These are phyloP conservation scores for Geotrichum reessii DNA, from an alignment of 1,139 yeast species.

Conservation along the genomic window DNA sequence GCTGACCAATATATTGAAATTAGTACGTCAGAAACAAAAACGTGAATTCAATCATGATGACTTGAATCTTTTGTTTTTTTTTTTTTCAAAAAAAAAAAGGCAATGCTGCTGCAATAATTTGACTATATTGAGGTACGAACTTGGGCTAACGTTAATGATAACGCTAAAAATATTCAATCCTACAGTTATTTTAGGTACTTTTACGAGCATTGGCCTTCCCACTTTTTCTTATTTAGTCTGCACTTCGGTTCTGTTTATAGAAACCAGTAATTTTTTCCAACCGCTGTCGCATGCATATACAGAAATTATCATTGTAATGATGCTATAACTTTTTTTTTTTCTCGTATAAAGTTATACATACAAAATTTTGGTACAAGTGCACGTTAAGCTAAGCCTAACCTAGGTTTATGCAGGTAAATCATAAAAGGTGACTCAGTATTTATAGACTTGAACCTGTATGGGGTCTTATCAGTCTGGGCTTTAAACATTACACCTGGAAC, in stretches of 20 bases:
- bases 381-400: not conserved
- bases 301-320: not conserved
- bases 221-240: not conserved
- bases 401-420: not conserved
- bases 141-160: too few relatives aligned
- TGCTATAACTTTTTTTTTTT: not conserved
- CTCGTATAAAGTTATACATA: not conserved
- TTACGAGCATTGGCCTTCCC: too few relatives aligned
- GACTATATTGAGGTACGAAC: too few relatives aligned
- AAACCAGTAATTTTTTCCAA: not conserved
- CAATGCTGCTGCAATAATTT: too few relatives aligned
- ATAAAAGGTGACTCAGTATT: not conserved
- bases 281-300: not conserved
- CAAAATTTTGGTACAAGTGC: not conserved
- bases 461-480: not conserved
- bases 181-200: too few relatives aligned
- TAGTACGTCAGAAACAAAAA: too few relatives aligned
- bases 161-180: too few relatives aligned
- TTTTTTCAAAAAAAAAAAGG: too few relatives aligned
- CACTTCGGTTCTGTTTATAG: not conserved
- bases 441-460: not conserved
- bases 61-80: too few relatives aligned
- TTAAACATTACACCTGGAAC: not conserved
- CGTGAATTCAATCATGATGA: too few relatives aligned
- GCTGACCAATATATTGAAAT: too few relatives aligned